These are phyloP conservation scores for Nakataea oryzae DNA, from an alignment of 2,329 filamentous ascomycete species.

Conservation along the genomic window DNA sequence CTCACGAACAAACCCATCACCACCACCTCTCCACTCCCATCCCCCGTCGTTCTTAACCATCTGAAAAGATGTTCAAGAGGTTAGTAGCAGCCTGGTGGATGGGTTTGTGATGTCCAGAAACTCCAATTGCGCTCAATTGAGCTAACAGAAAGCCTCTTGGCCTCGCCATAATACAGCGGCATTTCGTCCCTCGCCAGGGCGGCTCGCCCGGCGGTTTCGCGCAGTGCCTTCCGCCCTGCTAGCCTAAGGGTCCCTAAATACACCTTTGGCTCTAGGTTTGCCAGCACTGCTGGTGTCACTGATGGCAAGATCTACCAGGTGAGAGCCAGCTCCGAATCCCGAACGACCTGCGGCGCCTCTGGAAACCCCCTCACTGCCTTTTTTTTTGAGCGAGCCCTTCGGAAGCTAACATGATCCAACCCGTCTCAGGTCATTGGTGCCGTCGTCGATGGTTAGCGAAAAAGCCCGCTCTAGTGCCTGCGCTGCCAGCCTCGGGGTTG, in stretches of 20 bases:
- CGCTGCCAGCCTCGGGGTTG: background rate
- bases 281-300: slow-evolving; percentile 46
- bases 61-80: slow-evolving; percentile 77
- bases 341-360: background rate
- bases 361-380: background rate
- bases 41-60: slow-evolving; percentile 55
- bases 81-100: slow-evolving; percentile 35
- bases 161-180: slow-evolving; percentile 39
- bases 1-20: slow-evolving; percentile 35
- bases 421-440: slow-evolving; percentile 84
- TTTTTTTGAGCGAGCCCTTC: background rate
- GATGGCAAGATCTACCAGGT: slow-evolving; percentile 63
- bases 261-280: slow-evolving; percentile 45
- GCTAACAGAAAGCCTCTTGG: slow-evolving; percentile 24
- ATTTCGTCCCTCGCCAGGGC: slow-evolving; percentile 55
- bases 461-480: background rate
- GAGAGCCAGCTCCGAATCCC: slow-evolving; percentile 17
- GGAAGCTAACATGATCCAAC: slow-evolving; percentile 17
- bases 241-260: slow-evolving; percentile 45
- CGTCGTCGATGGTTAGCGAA: slow-evolving; percentile 82
- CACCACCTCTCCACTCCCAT: slow-evolving; percentile 45
- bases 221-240: slow-evolving; percentile 48
- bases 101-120: slow-evolving; percentile 11
- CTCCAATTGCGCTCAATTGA: slow-evolving; percentile 41
- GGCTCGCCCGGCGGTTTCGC: slow-evolving; percentile 49